phyloP scores from a whole-genome alignment of 768 basidiomycete genomes.

The Auricularia sp. region DNA sequence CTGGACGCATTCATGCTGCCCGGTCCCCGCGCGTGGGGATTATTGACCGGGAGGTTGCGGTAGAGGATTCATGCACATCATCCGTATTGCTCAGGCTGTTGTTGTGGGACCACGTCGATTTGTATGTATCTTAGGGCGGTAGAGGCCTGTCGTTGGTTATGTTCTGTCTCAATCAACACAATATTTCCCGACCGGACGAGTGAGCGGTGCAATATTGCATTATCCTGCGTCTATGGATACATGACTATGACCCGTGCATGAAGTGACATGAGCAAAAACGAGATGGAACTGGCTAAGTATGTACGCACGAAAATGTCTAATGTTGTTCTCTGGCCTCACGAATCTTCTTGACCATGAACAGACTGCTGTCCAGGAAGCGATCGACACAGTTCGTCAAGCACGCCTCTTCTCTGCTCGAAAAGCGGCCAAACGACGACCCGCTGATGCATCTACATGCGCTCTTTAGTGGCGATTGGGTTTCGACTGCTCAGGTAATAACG shows the following conservation, averaged over 20 bases:
- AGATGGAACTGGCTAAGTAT: background rate
- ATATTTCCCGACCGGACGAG: too few species aligned
- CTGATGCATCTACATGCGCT: slow-evolving; percentile 58
- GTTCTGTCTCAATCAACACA: background rate
- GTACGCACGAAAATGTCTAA: background rate
- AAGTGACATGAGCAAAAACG: too few species aligned
- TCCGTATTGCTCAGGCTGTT: background rate
- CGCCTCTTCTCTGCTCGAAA: slow-evolving; percentile 67
- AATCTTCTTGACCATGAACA: slow-evolving; percentile 68
- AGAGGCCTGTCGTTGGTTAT: too few species aligned
- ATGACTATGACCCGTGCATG: too few species aligned
- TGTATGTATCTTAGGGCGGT: background rate
- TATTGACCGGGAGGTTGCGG: slow-evolving; percentile 30
- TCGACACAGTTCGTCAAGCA: slow-evolving; percentile 89
- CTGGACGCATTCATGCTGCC: slow-evolving; percentile 66
- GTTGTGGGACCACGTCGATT: background rate
- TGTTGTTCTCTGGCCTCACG: background rate
- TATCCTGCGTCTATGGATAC: too few species aligned
- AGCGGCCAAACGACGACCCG: slow-evolving; percentile 63
- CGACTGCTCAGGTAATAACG: slow-evolving; percentile 19
- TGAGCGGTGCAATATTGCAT: too few species aligned
- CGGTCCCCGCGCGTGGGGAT: slow-evolving; percentile 41
- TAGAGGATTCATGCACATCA: background rate
- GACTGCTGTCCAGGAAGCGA: slow-evolving; percentile 78
- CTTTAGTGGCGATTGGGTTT: background rate